Evolutionary conservation across 2,329 filamentous ascomycete genomes (phyloP).

Genomic region (Ascosphaera apis): DNA sequence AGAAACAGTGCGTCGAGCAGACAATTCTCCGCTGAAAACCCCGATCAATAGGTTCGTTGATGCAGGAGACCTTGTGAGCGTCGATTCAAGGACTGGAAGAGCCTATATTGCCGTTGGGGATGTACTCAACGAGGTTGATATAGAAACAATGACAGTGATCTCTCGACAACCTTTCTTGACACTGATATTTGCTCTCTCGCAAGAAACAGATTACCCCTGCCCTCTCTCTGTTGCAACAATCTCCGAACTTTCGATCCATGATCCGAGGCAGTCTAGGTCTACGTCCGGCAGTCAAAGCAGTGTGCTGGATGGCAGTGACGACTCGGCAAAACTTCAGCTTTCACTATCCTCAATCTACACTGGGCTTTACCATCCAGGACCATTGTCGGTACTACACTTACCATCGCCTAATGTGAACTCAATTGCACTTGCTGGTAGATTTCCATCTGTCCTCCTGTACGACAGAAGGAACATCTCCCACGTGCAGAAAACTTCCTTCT

Average conservation of each 20-base stretch:
- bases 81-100: constrained; percentile 42
- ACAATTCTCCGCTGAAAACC: constrained; percentile 34
- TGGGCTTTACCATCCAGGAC: constrained; percentile 54
- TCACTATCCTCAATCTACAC: constrained; percentile 29
- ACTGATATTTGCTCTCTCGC: constrained; percentile 62
- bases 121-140: constrained; percentile 58
- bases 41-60: constrained; percentile 15
- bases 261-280: constrained; percentile 29
- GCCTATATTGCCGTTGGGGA: constrained; percentile 66
- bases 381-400: constrained; percentile 61
- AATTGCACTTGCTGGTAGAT: constrained; percentile 73
- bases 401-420: constrained; percentile 43
- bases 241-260: constrained; percentile 59
- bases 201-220: constrained; percentile 34
- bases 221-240: constrained; percentile 72
- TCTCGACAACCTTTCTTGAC: constrained; percentile 53
- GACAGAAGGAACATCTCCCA: constrained; percentile 67
- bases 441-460: constrained; percentile 72
- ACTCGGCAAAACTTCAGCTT: constrained; percentile 13
- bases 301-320: constrained; percentile 5
- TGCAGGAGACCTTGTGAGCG: constrained; percentile 60
- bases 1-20: too few relatives aligned
- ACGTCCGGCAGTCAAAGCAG: neutral
- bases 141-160: constrained; percentile 46
- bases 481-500: constrained; percentile 57